Conservation (phyloP, 2,329 filamentous ascomycete species). For the Penicillium brevicompactum region DNA sequence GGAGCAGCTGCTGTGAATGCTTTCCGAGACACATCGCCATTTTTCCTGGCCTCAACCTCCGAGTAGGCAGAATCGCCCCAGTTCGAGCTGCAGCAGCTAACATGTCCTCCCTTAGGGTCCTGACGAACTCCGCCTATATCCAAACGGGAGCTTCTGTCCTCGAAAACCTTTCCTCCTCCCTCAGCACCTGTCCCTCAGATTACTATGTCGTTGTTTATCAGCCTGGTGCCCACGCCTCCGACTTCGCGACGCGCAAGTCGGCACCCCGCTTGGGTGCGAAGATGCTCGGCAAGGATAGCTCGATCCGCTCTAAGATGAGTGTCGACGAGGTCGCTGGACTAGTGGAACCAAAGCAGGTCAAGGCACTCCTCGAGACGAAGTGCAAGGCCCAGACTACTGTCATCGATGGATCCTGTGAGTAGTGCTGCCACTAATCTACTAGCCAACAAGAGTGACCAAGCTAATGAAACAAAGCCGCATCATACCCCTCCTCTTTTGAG, state of each 20-base stretch:
- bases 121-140: conserved; percentile 45
- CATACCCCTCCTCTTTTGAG: conserved; percentile 41
- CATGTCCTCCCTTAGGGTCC: conserved; percentile 33
- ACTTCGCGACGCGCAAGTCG: conserved; percentile 60
- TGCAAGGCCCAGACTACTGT: conserved; percentile 50
- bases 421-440: conserved; percentile 3
- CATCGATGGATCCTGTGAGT: conserved; percentile 48
- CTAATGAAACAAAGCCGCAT: conserved; percentile 38
- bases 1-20: conserved; percentile 65
- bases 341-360: conserved; percentile 48
- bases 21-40: conserved; percentile 85
- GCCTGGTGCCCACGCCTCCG: conserved; percentile 69
- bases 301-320: conserved; percentile 54
- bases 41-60: conserved; percentile 82
- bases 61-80: conserved; percentile 59
- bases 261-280: conserved; percentile 58
- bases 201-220: conserved; percentile 79
- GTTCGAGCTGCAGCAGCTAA: conserved; percentile 27
- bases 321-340: conserved; percentile 57
- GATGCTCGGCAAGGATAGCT: conserved; percentile 52
- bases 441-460: background rate
- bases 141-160: conserved; percentile 48
- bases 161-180: conserved; percentile 46
- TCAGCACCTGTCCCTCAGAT: conserved; percentile 70
- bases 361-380: conserved; percentile 45